Evolutionary conservation across 2,329 filamentous ascomycete genomes (phyloP), one percentile per base, ranked within the genome.

Genomic region (Fusarium nodosum): DNA sequence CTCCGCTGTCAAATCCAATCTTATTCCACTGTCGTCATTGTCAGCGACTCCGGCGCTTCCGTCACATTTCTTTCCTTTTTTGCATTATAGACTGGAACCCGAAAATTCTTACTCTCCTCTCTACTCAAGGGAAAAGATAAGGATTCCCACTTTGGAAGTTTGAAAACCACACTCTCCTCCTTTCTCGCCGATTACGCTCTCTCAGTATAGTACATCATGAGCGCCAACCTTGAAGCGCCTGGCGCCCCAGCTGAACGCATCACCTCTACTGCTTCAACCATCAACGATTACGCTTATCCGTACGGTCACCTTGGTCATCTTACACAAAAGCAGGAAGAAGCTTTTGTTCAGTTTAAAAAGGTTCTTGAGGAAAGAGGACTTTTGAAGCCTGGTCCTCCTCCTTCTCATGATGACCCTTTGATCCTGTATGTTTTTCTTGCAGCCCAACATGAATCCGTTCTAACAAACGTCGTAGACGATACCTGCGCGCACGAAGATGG

Each of bases 401-500:
- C 86, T 13, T 91, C 88, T 69, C 91, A 93, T 79, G 90, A 93
- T 74, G 92, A 94, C 77, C 86, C 90, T 74, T 91, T 89, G 5
- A 80, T 94, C 62, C 83, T 94, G 88, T 92, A 82, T 68, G 88
- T 81, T 11, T 45, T 30, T 30, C 28, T 28, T 28, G 28, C 28
- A 30, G 28, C 28, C 28, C 28, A 30, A 11, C 28, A 30, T 30
- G 28, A 30, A 30, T 9, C 28, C 28, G 28, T 10, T 30, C 28
- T 76, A 48, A 74, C 63, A 22, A 24, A 12, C 15, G 44, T 41
- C 50, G 76, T 73, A 96, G 93, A 66, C 93, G 94, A 64, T 97
- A 91, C 79, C 85, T 97, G 52, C 91, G 94, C 74, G 94, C 94
- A 34, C 89, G 94, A 59, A 91, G 90, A 79, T 97, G 95, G 84